A percentile compares a stretch with the other conserved stretches of the same genome.
Conservation (phyloP, 768 basidiomycete species). For the Leccinum arenicola region DNA sequence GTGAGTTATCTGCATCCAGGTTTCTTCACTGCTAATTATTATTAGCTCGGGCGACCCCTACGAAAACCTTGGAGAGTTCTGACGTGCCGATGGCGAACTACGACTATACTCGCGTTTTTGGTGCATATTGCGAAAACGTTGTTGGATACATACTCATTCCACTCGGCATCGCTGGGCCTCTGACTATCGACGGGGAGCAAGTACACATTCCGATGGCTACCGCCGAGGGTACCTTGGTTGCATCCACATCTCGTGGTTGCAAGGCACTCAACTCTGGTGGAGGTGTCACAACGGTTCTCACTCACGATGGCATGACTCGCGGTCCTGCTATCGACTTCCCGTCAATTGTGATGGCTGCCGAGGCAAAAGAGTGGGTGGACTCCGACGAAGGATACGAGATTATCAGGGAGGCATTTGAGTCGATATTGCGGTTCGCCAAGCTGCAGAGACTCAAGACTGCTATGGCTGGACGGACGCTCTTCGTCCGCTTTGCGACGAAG, state of each 20-base stretch:
- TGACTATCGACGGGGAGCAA: constrained; percentile 81
- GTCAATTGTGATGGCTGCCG: constrained; percentile 69
- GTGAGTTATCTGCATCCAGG: too few species aligned
- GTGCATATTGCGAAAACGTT: too few species aligned
- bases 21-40: too few species aligned
- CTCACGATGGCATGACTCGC: constrained; percentile 94
- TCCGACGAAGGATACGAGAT: constrained; percentile 72
- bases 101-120: too few species aligned
- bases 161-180: constrained; percentile 66
- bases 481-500: constrained; percentile 88
- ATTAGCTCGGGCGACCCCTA: too few species aligned
- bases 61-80: too few species aligned
- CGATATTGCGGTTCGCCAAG: constrained; percentile 90
- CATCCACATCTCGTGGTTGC: constrained; percentile 95
- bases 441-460: constrained; percentile 83
- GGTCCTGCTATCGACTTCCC: constrained; percentile 98
- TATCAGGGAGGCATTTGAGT: constrained; percentile 86
- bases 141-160: too few species aligned
- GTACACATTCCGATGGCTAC: constrained; percentile 98
- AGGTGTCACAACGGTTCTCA: constrained; percentile 94
- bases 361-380: constrained; percentile 87
- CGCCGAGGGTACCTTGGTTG: constrained; percentile 98
- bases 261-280: constrained; percentile 97
- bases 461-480: constrained; percentile 91
- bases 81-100: too few species aligned